Conservation (phyloP, 179 eudicot species). For the Vitellaria paradoxa region DNA sequence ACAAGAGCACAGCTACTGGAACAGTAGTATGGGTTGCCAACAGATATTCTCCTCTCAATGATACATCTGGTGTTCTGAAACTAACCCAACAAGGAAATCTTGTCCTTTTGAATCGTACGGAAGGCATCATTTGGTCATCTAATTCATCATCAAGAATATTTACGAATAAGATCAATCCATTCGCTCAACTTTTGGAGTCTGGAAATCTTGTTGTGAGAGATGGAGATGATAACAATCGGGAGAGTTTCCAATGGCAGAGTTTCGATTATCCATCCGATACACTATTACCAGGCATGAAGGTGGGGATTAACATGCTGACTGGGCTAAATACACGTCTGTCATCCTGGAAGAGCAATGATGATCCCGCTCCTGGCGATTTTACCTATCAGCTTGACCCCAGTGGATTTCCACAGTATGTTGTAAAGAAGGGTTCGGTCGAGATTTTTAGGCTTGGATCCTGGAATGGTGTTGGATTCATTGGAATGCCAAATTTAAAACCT, state of each 20-base stretch:
- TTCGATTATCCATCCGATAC: constrained; percentile 49
- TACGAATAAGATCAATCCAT: constrained; percentile 19
- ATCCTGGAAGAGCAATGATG: constrained; percentile 37
- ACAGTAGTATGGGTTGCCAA: constrained; percentile 56
- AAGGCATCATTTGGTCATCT: constrained; percentile 32
- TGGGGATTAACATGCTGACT: constrained; percentile 37
- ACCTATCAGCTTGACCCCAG: constrained; percentile 24
- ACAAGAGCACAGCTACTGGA: constrained; percentile 23
- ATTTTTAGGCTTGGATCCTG: constrained; percentile 36
- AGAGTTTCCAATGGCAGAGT: constrained; percentile 47
- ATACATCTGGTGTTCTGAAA: constrained; percentile 27
- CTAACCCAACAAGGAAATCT: constrained; percentile 18
- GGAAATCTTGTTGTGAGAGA: constrained; percentile 54
- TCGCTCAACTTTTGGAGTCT: constrained; percentile 43
- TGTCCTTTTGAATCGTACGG: constrained; percentile 13
- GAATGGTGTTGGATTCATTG: constrained; percentile 39
- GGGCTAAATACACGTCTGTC: constrained; percentile 29
- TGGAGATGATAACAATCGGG: constrained; percentile 9
- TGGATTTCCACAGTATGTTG: constrained; percentile 38
- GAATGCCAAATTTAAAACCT: constrained; percentile 10
- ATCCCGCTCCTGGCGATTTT: constrained; percentile 38
- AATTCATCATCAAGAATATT: constrained; percentile 25
- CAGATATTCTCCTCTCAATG: constrained; percentile 35
- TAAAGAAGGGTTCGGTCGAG: constrained; percentile 9
- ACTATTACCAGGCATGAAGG: constrained; percentile 38